These are phyloP conservation scores for Stenogyne calaminthoides DNA, from an alignment of 305 asterid genomes.

Conservation along the genomic window DNA sequence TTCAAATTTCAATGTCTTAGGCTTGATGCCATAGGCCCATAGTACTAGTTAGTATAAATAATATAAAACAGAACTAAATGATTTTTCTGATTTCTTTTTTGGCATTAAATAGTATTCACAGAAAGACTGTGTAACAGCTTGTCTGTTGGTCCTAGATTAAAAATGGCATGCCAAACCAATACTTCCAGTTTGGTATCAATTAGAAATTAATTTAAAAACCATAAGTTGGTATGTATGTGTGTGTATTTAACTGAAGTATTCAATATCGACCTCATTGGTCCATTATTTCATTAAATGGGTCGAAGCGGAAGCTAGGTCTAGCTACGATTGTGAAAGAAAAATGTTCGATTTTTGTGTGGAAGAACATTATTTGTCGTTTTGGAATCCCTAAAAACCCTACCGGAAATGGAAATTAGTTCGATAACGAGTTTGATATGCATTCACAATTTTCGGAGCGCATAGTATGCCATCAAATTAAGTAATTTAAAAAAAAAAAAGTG, in stretches of 20 bases:
- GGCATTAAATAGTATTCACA: neutral
- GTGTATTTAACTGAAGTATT: too few species aligned
- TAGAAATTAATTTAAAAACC: neutral
- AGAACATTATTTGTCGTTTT: neutral
- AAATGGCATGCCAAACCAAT: neutral
- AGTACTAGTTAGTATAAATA: neutral
- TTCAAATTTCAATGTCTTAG: neutral
- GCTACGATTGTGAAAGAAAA: neutral
- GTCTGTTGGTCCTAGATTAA: neutral
- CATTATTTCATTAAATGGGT: neutral
- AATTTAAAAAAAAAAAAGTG: neutral
- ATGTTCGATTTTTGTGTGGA: neutral
- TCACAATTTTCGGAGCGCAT: neutral
- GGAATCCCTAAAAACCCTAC: neutral
- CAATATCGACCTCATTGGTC: neutral
- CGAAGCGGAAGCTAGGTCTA: neutral
- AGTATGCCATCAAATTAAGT: neutral
- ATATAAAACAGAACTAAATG: neutral
- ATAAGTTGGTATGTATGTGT: too few species aligned
- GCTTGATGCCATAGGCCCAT: neutral
- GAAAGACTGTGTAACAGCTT: slow-evolving; percentile 1
- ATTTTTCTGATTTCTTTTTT: neutral
- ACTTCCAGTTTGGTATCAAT: neutral
- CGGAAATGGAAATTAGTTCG: neutral
- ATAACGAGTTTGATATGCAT: neutral